Evolutionary conservation across 345 rosid genomes (phyloP).

Genomic region (Pseudoturritis turrita): DNA sequence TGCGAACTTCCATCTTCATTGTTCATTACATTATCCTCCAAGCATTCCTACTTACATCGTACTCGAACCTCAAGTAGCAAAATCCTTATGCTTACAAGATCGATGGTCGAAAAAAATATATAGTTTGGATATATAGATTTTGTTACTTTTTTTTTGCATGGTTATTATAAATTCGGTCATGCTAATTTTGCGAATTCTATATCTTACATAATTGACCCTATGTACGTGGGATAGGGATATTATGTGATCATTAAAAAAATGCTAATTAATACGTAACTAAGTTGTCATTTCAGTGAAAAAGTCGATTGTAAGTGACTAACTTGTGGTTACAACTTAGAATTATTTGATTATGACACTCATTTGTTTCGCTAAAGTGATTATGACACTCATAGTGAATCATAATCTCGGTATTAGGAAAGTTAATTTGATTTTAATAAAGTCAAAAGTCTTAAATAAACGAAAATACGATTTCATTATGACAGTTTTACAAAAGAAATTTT

Average conservation of each 20-base stretch:
- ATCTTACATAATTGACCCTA: neutral
- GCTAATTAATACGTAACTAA: neutral
- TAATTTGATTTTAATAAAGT: neutral
- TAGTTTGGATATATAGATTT: neutral
- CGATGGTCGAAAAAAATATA: neutral
- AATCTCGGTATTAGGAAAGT: neutral
- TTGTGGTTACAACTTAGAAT: slow-evolving; percentile 26
- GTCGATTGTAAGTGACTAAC: slow-evolving; percentile 3
- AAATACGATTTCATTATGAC: neutral
- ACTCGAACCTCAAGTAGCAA: slow-evolving; percentile 25
- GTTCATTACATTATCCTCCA: neutral
- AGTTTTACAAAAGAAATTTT: neutral
- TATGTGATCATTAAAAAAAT: neutral
- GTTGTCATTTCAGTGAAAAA: neutral
- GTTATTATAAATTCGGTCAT: neutral
- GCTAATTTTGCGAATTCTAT: neutral
- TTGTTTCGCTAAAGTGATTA: slow-evolving; percentile 10
- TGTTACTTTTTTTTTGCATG: neutral
- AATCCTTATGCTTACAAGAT: neutral
- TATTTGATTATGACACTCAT: slow-evolving; percentile 10
- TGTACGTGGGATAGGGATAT: neutral
- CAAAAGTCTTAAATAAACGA: neutral
- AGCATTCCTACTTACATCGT: slow-evolving; percentile 11
- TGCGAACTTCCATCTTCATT: slow-evolving; percentile 24
- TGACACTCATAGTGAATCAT: neutral